These are phyloP conservation scores for Mesostigma viride DNA, from an alignment of 139 green algal genomes.

Conservation along the genomic window DNA sequence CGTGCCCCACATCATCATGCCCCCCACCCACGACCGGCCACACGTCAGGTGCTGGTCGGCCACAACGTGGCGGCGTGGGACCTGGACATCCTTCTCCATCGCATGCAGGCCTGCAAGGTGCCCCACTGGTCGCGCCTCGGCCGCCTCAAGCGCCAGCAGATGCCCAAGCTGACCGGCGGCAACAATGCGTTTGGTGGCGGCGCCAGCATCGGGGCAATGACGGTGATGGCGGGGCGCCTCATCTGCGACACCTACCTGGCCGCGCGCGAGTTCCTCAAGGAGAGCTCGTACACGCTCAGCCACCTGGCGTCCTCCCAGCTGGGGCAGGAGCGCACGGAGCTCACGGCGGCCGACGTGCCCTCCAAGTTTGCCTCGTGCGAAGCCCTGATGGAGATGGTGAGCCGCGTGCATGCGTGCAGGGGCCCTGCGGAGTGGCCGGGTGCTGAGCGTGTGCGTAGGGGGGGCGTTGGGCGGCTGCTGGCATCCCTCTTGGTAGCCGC, in stretches of 20 bases:
- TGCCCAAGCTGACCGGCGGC: constrained; percentile 69
- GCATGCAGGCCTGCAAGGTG: constrained; percentile 75
- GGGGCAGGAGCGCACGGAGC: constrained; percentile 52
- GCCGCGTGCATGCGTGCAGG: constrained; percentile 8
- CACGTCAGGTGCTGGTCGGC: constrained; percentile 84
- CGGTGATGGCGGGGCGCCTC: constrained; percentile 61
- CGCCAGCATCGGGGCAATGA: constrained; percentile 57
- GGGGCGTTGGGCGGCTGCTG: no score
- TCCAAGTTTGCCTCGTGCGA: constrained; percentile 15
- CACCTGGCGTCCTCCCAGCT: constrained; percentile 72
- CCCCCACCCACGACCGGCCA: no score
- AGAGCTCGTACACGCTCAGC: constrained; percentile 64
- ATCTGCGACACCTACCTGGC: constrained; percentile 93
- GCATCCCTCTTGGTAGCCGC: no score
- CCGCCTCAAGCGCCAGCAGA: constrained; percentile 70
- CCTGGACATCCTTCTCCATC: constrained; percentile 78
- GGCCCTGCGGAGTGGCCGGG: no score
- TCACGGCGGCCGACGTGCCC: constrained; percentile 46
- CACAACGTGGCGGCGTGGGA: constrained; percentile 91
- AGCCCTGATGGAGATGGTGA: constrained; percentile 59
- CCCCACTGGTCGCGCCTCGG: constrained; percentile 85
- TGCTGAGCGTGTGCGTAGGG: no score
- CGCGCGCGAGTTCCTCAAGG: constrained; percentile 73
- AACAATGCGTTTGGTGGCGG: constrained; percentile 72
- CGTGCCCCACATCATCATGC: no score